Evolutionary conservation across 768 basidiomycete species (phyloP), one percentile per base, ranked within the genome.

Genomic region (Lentinus brumalis): DNA sequence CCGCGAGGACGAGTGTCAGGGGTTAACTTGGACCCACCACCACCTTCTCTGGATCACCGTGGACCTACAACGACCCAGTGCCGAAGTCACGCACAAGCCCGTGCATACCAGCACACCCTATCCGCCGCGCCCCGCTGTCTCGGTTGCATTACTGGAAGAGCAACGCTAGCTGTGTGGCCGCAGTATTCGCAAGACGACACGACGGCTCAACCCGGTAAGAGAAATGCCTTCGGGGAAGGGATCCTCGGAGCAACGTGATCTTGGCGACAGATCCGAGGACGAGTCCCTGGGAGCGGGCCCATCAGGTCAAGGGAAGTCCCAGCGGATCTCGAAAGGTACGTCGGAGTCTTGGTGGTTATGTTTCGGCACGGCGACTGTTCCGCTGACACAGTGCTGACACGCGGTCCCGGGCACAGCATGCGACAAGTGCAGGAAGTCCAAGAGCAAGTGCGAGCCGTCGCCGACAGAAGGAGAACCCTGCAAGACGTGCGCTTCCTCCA

Each of bases 381-480:
- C 5, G 51, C 12, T 12, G 10, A 40, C 40, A 29, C 35, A 26
- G 21, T 26, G 6, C 40, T 30, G 15, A 16, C 39, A n/a, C 12
- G 38, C 35, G 5, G 31, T n/a, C 4, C 4, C 5, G 3, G 14
- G 5, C n/a, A 2, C 38, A 92, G 92, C 92, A 35, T 94, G 92
- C 67, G 92, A 94, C 77, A 89, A 92, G 66, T 94, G 92, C 68
- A 80, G 91, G 53, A 93, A 91, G 78, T 89, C 88, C 5, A 94
- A 93, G 75, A 90, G 88, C 76, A 92, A 92, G 73, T 94, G 92
- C 71, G 89, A 92, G 68, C 83, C 86, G 50, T 12, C 78, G 73
- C 26, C 92, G 86, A 26, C 89, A 84, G 60, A 60, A 10, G 74
- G 89, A 84, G 73, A 89, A 82, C 66, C 91, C 86, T 75, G 76